Evolutionary conservation across 768 basidiomycete species (phyloP).

Genomic region (Leucosporidium scottii): DNA sequence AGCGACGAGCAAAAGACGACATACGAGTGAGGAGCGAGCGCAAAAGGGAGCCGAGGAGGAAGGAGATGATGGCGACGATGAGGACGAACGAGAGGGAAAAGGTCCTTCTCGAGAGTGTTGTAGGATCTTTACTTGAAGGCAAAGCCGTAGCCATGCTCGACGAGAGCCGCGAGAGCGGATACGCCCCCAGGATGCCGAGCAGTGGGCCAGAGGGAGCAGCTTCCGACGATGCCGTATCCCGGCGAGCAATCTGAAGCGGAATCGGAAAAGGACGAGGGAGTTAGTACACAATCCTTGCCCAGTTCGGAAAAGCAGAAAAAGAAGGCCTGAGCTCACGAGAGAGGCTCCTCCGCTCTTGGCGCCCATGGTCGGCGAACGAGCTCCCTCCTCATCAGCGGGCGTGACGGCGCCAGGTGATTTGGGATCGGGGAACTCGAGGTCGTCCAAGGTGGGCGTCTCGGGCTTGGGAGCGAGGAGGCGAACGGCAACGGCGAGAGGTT

Average conservation of each 20-base stretch:
- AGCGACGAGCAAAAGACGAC: constrained; percentile 73
- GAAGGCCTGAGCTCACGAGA: not conserved
- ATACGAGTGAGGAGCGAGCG: constrained; percentile 77
- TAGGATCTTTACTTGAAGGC: constrained; percentile 1
- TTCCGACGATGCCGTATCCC: constrained; percentile 13
- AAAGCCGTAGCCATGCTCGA: constrained; percentile 13
- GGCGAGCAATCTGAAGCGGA: constrained; percentile 1
- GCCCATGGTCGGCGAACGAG: not conserved
- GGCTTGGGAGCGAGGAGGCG: constrained; percentile 27
- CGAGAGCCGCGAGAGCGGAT: constrained; percentile 28
- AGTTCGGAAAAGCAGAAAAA: not conserved
- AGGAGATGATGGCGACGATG: constrained; percentile 73
- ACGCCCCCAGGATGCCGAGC: constrained; percentile 25
- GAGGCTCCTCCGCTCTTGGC: not conserved
- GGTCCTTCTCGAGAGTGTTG: constrained; percentile 30
- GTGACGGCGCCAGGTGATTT: constrained; percentile 27
- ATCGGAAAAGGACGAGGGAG: too few species aligned
- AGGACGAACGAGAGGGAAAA: constrained; percentile 57
- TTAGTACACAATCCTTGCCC: not conserved
- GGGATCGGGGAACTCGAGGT: constrained; percentile 31
- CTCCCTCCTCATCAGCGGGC: constrained; percentile 7
- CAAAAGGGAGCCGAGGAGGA: constrained; percentile 82
- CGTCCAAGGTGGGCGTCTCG: constrained; percentile 17
- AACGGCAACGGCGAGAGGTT: constrained; percentile 35
- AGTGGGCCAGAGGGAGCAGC: constrained; percentile 4